These are phyloP conservation scores for Yamadazyma oceani DNA, from an alignment of 1,139 yeast species.

Conservation along the genomic window DNA sequence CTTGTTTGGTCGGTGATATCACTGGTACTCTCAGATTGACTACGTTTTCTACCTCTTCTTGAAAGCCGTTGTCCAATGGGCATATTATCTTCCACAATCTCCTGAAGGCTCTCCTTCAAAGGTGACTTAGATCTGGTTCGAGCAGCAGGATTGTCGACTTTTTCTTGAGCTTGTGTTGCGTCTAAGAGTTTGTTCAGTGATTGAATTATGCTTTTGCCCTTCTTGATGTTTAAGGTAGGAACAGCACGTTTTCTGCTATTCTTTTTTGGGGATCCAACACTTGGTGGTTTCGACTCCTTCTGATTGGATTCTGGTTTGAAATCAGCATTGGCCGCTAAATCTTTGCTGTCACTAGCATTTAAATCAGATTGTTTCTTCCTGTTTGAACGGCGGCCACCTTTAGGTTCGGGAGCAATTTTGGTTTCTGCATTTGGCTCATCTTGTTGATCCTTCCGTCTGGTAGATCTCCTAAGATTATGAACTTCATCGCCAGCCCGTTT, in stretches of 20 bases:
- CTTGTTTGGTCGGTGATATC: not conserved
- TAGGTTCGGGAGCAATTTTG: constrained; percentile 5
- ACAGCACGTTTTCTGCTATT: too few relatives aligned
- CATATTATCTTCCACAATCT: constrained; percentile 24
- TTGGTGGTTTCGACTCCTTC: not conserved
- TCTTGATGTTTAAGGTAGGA: not conserved
- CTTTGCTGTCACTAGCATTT: too few relatives aligned
- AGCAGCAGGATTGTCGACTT: constrained; percentile 33
- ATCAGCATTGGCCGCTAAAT: too few relatives aligned
- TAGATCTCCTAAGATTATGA: too few relatives aligned
- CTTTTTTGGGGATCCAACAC: constrained; percentile 1
- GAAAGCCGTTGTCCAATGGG: constrained; percentile 20
- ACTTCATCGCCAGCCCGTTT: too few relatives aligned
- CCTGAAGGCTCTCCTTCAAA: constrained; percentile 32
- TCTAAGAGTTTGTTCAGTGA: not conserved
- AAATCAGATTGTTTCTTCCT: constrained; percentile 4
- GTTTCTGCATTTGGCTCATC: too few relatives aligned
- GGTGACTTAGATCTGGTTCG: constrained; percentile 47
- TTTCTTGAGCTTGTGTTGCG: constrained; percentile 1
- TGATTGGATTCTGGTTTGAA: too few relatives aligned
- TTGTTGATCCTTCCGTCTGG: not conserved
- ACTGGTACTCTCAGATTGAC: constrained; percentile 1
- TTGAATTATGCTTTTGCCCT: too few relatives aligned
- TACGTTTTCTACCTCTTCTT: constrained; percentile 14
- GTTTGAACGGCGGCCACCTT: constrained; percentile 4